Evolutionary conservation across 1,284 basidiomycete genomes (phyloP), one percentile per base, ranked within the genome.

Genomic region (Rhodotorula mucilaginosa): DNA sequence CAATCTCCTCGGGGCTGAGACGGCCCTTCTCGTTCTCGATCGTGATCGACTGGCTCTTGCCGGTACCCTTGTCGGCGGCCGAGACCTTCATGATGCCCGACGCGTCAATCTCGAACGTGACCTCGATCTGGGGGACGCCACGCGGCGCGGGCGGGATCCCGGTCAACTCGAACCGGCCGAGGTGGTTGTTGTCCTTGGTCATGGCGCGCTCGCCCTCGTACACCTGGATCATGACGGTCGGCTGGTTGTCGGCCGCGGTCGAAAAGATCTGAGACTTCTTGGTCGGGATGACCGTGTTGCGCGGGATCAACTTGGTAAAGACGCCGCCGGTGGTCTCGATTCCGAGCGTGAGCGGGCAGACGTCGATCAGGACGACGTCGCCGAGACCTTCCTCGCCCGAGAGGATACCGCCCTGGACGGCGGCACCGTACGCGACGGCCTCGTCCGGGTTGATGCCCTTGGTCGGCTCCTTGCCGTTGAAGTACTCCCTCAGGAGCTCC

Each of bases 191-290:
- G 85, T 98, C 93, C 87, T 97, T 97, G 76, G 95, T 97, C 81
- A 94, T 92, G 69, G 95, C 92, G 87, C 96, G 94, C 85, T 99
- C 97, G 85, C 97, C 96, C 87, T 99, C 96, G 85, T 88, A 99
- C 71, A 99, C 96, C 83, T 97, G 96, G 84, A 99, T 97, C 81
- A 97, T 88, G 70, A 99, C 96, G 87, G 93, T 93, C 74, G 95
- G 93, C 70, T 74, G 93, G 86, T 96, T 96, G 82, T 96, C 93
- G 71, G 92, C 91, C 61, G 92, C 92, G 63, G 93, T 99, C 29
- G 93, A 97, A 89, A 98, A 98, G 84, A 96, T 96, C 84, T 97
- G 93, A 72, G 89, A 89, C 87, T 99, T 98, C 87, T 93, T 92
- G 81, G 96, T 97, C 69, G 95, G 95, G 78, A 99, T 93, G 80